Base-by-base conservation (phyloP, 805 yeast genomes). In the Priceomyces carsonii region DNA sequence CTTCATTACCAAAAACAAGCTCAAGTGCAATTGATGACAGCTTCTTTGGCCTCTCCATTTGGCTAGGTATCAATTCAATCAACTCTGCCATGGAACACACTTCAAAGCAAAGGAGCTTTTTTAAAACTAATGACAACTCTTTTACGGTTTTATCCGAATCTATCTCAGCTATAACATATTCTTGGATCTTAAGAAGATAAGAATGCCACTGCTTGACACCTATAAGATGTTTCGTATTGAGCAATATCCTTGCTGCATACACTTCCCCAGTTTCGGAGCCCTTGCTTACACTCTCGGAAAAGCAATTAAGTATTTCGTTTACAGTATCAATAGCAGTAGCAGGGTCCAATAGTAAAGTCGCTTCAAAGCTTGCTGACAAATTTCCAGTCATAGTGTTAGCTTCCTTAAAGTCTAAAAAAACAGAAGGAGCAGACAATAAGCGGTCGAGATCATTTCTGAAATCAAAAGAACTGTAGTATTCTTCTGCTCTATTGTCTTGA, bases 371-470 rank as follows among this genome's bases (percentile, higher is more conserved):
- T 3, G 40, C 23, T 13, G 39, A 36, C 19, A 46, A 32, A 6
- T 29, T 14, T 3, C 34, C 26, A n/a, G 42, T 30, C 6, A 48
- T 45, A 8, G 54, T 57, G 3, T 29, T 29, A 9, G 48, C 14
- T 23, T 55, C 63, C 3, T 35, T 39, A 2, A 27, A 27, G 3
- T 41, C 38, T 40, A 53, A 37, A 2, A 29, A 22, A 5, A 14
- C 29, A 3, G 40, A 38, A 0, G 47, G 36, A 1, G 19, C 25
- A 5, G 40, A 44, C 14, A 51, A 26, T 8, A 64, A 41, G 10
- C 24, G 29, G 14, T 55, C 53, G 23, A 66, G 47, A 26, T 61
- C 66, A 10, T 43, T 43, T 20, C 53, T 47, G 35, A 66, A 64
- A 7, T 48, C 53, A 9, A 46, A 50, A 3, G 45, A 43, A 1